Evolutionary conservation across 2,329 filamentous ascomycete species (phyloP).

Genomic region (Bipolaris cookei): DNA sequence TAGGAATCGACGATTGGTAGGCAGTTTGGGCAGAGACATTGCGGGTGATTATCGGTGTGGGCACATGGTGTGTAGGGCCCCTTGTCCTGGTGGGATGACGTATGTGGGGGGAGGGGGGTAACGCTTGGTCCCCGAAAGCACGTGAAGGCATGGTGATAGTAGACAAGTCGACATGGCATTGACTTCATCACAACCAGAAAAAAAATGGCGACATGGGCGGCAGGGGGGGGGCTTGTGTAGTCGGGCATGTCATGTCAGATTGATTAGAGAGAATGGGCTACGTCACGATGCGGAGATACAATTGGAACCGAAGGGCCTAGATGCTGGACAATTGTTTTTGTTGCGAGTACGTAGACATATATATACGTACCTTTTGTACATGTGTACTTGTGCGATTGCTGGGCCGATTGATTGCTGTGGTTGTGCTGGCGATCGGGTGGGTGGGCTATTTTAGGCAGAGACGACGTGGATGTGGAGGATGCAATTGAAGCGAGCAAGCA

Average conservation of each 20-base stretch:
- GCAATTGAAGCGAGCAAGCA: not conserved
- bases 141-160: conserved; percentile 20
- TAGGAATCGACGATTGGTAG: conserved; percentile 40
- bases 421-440: conserved; percentile 6
- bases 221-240: not conserved
- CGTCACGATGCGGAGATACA: not conserved
- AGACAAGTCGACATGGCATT: not conserved
- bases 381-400: conserved; percentile 1
- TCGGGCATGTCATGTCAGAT: conserved; percentile 5
- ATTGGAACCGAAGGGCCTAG: not conserved
- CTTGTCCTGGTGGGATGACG: conserved; percentile 15
- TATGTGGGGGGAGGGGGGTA: conserved; percentile 18
- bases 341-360: not conserved
- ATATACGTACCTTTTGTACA: conserved; percentile 1
- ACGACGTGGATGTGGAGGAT: conserved; percentile 26
- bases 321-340: not conserved
- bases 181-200: not conserved
- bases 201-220: not conserved
- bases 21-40: conserved; percentile 24
- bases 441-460: conserved; percentile 22
- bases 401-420: not conserved
- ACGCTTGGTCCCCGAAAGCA: conserved; percentile 25
- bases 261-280: conserved; percentile 6
- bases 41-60: conserved; percentile 9
- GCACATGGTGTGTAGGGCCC: not conserved